Percentiles rank a stretch among this genome's conserved stretches.
phyloP scores from a whole-genome alignment of 2,329 filamentous ascomycete genomes.

The Phialophora expanda region DNA sequence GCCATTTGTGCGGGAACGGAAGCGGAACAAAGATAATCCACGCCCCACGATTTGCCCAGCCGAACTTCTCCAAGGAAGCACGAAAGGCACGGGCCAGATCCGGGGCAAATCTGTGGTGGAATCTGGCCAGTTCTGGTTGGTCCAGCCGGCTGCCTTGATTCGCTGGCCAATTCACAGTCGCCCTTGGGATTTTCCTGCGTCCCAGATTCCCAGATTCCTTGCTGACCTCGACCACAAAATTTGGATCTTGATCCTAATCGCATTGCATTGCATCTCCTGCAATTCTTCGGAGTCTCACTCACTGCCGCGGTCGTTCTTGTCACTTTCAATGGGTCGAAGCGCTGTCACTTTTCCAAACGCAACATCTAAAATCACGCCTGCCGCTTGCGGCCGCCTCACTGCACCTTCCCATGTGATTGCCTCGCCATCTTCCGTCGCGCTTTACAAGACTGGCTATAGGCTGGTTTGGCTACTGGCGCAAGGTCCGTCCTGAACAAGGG shows the following conservation, averaged over 20 bases:
- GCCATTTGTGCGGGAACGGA: constrained; percentile 3
- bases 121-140: constrained; percentile 5
- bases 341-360: constrained; percentile 25
- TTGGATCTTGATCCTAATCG: not conserved
- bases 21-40: constrained; percentile 19
- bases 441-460: constrained; percentile 12
- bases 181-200: not conserved
- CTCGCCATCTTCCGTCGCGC: constrained; percentile 15
- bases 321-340: constrained; percentile 39
- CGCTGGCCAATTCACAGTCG: not conserved
- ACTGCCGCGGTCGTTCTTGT: constrained; percentile 7
- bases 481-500: constrained; percentile 58
- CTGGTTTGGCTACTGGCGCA: constrained; percentile 55
- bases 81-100: constrained; percentile 11
- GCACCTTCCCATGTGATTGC: constrained; percentile 32
- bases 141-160: not conserved
- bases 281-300: not conserved
- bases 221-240: constrained; percentile 13
- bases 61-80: not conserved
- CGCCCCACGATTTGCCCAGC: constrained; percentile 1
- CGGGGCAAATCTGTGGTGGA: constrained; percentile 20
- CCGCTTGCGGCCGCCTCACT: constrained; percentile 12
- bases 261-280: constrained; percentile 3
- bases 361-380: constrained; percentile 20
- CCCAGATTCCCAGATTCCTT: constrained; percentile 14